A percentile compares a stretch with the other conserved stretches of the same genome.
These are phyloP conservation scores for Chaetomiaceae sp. DNA, from an alignment of 2,329 filamentous ascomycete species.

Conservation along the genomic window DNA sequence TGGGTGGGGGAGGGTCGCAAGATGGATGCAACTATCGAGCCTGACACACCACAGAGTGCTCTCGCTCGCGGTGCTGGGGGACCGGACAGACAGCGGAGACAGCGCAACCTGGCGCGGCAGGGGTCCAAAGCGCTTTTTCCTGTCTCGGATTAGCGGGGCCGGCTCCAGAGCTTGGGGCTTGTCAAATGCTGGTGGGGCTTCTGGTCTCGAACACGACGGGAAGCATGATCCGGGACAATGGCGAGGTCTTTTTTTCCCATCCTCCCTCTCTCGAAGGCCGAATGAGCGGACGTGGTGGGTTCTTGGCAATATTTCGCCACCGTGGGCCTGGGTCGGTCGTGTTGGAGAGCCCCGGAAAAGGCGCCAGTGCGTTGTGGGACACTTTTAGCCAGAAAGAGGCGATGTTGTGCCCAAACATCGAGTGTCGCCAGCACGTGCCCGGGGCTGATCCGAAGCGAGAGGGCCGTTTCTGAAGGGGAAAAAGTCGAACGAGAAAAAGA, in stretches of 20 bases:
- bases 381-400: conserved; percentile 10
- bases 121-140: conserved; percentile 8
- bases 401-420: background rate
- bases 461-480: background rate
- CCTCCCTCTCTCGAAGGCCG: conserved; percentile 6
- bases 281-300: conserved; percentile 8
- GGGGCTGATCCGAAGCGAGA: conserved; percentile 1
- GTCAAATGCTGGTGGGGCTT: conserved; percentile 12
- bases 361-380: conserved; percentile 7
- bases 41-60: no score
- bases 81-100: no score
- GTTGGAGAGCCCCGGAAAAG: background rate
- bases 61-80: no score
- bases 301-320: conserved; percentile 21
- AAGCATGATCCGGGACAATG: conserved; percentile 9
- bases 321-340: conserved; percentile 14
- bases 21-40: no score
- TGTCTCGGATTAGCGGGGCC: conserved; percentile 15
- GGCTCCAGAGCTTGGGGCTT: conserved; percentile 14
- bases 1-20: no score
- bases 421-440: conserved; percentile 3
- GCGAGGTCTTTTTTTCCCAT: conserved; percentile 11
- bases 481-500: background rate
- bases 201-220: conserved; percentile 18
- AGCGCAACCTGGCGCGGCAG: background rate